Evolutionary conservation across 371 early-diverging fungal genomes (phyloP).

Genomic region (Conidiobolus incongruus): DNA sequence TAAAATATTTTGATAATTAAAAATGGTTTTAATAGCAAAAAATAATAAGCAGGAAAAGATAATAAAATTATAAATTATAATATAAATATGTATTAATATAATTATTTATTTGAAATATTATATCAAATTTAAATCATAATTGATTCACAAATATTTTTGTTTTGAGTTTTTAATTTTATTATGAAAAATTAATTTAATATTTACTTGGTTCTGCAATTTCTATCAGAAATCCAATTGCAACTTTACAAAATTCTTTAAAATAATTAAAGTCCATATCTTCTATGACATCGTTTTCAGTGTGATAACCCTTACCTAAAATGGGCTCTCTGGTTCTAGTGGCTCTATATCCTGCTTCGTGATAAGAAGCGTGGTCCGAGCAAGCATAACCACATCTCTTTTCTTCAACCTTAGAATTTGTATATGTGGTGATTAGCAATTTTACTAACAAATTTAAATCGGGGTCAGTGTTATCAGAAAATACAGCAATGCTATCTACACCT

Average conservation of each 20-base stretch:
- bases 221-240: constrained; percentile 59
- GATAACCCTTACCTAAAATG: constrained; percentile 22
- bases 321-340: constrained; percentile 67
- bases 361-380: too few species aligned
- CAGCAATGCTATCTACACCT: constrained; percentile 40
- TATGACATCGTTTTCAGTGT: constrained; percentile 41
- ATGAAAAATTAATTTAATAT: too few species aligned
- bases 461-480: constrained; percentile 61
- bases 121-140: too few species aligned
- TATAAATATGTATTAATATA: too few species aligned
- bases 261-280: constrained; percentile 56
- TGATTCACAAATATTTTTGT: too few species aligned
- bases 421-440: constrained; percentile 16
- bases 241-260: constrained; percentile 58
- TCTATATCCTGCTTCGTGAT: constrained; percentile 47
- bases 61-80: too few species aligned
- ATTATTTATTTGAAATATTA: too few species aligned
- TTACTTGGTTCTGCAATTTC: constrained; percentile 30
- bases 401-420: neutral
- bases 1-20: too few species aligned
- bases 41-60: too few species aligned
- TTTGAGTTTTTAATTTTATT: too few species aligned
- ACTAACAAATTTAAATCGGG: constrained; percentile 36
- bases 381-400: constrained; percentile 40
- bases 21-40: too few species aligned